Evolutionary conservation across 805 yeast species (phyloP).

Genomic region (Cyberlindnera maritima): DNA sequence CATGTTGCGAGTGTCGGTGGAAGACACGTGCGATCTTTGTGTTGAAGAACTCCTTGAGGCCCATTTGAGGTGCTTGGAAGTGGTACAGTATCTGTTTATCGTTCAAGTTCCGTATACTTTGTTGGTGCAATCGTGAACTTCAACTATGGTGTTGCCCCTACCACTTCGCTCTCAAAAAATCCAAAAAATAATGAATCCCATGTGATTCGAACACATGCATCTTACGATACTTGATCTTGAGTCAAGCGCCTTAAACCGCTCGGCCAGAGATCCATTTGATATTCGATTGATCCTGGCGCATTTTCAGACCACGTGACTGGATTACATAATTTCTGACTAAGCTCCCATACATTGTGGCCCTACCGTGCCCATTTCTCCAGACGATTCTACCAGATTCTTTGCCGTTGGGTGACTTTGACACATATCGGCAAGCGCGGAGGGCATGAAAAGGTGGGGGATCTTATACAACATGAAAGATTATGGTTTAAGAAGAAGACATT

Average conservation of each 20-base stretch:
- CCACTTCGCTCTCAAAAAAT: neutral
- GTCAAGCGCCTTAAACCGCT: constrained; percentile 26
- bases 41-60: constrained; percentile 5
- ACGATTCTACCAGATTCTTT: neutral
- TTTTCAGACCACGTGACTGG: neutral
- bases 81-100: too few relatives aligned
- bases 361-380: neutral
- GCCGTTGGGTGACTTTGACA: neutral
- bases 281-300: neutral
- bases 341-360: neutral
- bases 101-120: too few relatives aligned
- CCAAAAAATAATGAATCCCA: constrained; percentile 22
- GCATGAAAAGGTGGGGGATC: neutral
- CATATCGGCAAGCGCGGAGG: constrained; percentile 3
- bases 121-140: too few relatives aligned
- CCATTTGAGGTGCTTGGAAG: neutral
- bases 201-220: constrained; percentile 25
- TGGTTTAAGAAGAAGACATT: too few relatives aligned
- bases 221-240: constrained; percentile 25
- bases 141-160: constrained; percentile 3
- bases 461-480: too few relatives aligned
- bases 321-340: neutral
- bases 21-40: constrained; percentile 8
- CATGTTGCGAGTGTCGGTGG: constrained; percentile 3
- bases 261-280: constrained; percentile 23